Evolutionary conservation across 257 asterid species (phyloP).

Genomic region (Salvia rosmarinus): DNA sequence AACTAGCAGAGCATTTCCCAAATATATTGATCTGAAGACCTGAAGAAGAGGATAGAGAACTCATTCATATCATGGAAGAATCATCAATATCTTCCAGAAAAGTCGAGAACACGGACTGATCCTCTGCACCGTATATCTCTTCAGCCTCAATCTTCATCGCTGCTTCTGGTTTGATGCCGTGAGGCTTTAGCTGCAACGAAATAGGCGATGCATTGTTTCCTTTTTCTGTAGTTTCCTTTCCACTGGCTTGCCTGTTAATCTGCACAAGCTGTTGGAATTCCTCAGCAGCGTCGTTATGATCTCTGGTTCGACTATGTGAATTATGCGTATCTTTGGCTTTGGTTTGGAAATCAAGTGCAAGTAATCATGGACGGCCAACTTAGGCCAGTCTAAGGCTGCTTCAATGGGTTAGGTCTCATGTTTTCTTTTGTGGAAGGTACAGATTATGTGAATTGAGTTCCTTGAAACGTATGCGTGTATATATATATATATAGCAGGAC

Average conservation of each 20-base stretch:
- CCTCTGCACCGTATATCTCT: slow-evolving; percentile 38
- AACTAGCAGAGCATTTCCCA: slow-evolving; percentile 53
- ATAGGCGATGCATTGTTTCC: slow-evolving; percentile 18
- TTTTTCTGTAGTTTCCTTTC: slow-evolving; percentile 28
- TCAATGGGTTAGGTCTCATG: slow-evolving; percentile 43
- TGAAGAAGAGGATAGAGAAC: slow-evolving; percentile 47
- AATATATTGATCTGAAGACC: slow-evolving; percentile 47
- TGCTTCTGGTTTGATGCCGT: slow-evolving; percentile 30
- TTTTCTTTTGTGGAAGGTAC: slow-evolving; percentile 17
- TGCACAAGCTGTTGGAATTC: slow-evolving; percentile 76
- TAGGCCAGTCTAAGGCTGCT: slow-evolving; percentile 40
- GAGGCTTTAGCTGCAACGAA: slow-evolving; percentile 26
- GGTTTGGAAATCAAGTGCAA: slow-evolving; percentile 52
- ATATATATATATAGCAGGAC: slow-evolving; percentile 8
- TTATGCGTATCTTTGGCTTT: slow-evolving; percentile 79
- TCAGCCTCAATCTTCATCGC: slow-evolving; percentile 53
- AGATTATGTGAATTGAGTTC: slow-evolving; percentile 18
- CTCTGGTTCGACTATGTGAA: slow-evolving; percentile 73
- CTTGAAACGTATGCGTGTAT: slow-evolving; percentile 16
- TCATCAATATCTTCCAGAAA: slow-evolving; percentile 57
- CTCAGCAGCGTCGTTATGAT: slow-evolving; percentile 66
- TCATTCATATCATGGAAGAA: slow-evolving; percentile 54
- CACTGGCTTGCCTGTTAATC: slow-evolving; percentile 74
- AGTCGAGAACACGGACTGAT: slow-evolving; percentile 41
- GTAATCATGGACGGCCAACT: slow-evolving; percentile 42